Percentiles rank a stretch among this genome's conserved stretches.
phyloP scores from a whole-genome alignment of 2,329 filamentous ascomycete genomes.

The Beauveria sp. region DNA sequence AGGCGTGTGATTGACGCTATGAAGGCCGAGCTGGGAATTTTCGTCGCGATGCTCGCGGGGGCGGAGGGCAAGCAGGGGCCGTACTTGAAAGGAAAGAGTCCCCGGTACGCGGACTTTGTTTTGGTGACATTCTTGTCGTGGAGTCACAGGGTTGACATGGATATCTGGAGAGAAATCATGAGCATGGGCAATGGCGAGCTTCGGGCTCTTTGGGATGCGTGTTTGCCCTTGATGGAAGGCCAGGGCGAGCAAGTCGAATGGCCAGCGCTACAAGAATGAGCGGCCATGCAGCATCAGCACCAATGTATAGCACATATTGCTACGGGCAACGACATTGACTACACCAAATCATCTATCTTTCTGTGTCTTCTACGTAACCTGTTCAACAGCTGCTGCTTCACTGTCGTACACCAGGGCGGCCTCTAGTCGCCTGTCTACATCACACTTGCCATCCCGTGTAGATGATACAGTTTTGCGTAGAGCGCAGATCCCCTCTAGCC shows the following conservation, averaged over 20 bases:
- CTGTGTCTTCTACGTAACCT: no score
- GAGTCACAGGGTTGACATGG: not conserved
- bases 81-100: not conserved
- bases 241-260: not conserved
- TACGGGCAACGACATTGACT: no score
- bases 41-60: not conserved
- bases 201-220: not conserved
- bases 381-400: no score
- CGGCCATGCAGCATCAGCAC: no score
- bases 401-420: no score
- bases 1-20: not conserved
- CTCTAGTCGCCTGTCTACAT: no score
- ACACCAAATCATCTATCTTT: no score
- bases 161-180: not conserved
- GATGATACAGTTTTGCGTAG: no score
- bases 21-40: not conserved
- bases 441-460: no score
- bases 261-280: not conserved
- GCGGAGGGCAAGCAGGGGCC: not conserved
- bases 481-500: no score
- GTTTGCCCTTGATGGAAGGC: not conserved
- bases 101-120: not conserved
- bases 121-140: not conserved
- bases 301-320: no score
- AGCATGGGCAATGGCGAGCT: not conserved